Conservation (phyloP, 768 basidiomycete species). For the Leucocoprinus leucothites region DNA sequence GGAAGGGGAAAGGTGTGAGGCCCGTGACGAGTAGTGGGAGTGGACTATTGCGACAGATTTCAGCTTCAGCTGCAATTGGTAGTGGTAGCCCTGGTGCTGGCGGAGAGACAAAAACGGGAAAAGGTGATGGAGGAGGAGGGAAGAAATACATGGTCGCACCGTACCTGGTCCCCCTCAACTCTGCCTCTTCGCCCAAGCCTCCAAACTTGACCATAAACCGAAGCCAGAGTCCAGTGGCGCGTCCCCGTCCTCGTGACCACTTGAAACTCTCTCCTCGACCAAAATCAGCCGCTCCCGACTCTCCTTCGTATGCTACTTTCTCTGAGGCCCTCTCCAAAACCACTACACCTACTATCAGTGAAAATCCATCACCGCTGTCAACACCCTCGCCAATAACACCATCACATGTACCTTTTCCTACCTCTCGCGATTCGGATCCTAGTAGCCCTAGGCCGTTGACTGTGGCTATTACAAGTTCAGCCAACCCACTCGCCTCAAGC, state of each 20-base stretch:
- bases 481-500: background rate
- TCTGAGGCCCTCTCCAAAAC: background rate
- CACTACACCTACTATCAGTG: background rate
- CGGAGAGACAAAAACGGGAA: too few relatives aligned
- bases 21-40: background rate
- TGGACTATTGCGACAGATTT: background rate
- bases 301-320: conserved; percentile 8
- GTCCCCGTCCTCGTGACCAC: background rate
- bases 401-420: conserved; percentile 10
- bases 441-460: too few relatives aligned
- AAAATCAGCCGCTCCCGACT: conserved; percentile 7
- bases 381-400: background rate
- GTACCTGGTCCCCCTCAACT: background rate
- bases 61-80: background rate
- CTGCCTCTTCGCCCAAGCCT: background rate
- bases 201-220: background rate
- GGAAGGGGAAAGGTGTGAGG: background rate
- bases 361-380: background rate
- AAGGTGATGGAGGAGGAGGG: background rate
- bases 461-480: too few relatives aligned
- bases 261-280: conserved; percentile 1
- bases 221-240: too few relatives aligned
- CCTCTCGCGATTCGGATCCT: too few relatives aligned
- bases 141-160: conserved; percentile 8
- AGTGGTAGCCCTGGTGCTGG: too few relatives aligned